These are phyloP conservation scores for Nakazawaea holstii DNA, from an alignment of 805 yeast species.

Conservation along the genomic window DNA sequence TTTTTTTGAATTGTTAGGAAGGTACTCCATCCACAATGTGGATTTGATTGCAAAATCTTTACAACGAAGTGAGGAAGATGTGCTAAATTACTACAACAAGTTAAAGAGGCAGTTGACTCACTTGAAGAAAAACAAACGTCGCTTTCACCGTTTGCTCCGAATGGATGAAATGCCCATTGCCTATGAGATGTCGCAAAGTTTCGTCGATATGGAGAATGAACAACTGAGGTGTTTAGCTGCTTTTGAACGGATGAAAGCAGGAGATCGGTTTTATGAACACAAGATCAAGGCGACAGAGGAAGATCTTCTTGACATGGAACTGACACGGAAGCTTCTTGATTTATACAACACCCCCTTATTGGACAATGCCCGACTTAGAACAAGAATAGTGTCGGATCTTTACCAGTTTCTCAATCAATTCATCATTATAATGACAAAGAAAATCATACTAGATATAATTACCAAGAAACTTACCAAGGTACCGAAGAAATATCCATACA, in stretches of 20 bases:
- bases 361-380: no score
- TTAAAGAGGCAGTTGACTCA: constrained; percentile 25
- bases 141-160: constrained; percentile 20
- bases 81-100: constrained; percentile 37
- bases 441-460: no score
- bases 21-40: constrained; percentile 42
- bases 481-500: no score
- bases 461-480: no score
- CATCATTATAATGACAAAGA: no score
- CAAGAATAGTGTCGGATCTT: no score
- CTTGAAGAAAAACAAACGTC: constrained; percentile 19
- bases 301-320: no score
- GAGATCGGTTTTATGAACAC: no score
- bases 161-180: constrained; percentile 48
- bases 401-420: no score
- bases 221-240: constrained; percentile 5
- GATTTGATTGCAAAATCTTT: constrained; percentile 34
- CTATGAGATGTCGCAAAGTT: constrained; percentile 42
- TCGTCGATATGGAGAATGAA: constrained; percentile 38
- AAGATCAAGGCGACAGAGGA: not conserved
- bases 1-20: constrained; percentile 45
- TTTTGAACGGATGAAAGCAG: not conserved
- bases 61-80: constrained; percentile 37
- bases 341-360: no score
- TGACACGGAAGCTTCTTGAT: no score